Evolutionary conservation across 306 rosid species (phyloP).

Genomic region (Dicorynia guianensis): DNA sequence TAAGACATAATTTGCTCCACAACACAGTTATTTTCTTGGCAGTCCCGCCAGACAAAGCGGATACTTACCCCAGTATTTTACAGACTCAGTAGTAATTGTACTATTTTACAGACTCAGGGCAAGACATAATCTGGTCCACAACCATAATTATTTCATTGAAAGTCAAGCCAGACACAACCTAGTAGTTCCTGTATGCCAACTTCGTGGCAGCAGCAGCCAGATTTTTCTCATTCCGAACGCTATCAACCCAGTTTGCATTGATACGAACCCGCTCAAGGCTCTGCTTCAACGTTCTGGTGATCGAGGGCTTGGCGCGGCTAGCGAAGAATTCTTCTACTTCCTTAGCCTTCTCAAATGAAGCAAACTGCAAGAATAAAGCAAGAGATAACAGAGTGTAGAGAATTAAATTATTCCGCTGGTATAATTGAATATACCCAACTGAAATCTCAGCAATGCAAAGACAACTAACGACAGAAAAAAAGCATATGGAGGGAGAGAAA

Average conservation of each 20-base stretch:
- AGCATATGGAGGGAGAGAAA: slow-evolving; percentile 33
- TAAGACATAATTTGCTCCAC: not conserved
- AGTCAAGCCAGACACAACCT: not conserved
- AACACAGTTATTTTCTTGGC: not conserved
- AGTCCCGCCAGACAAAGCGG: not conserved
- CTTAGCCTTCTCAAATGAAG: slow-evolving; percentile 79
- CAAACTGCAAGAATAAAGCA: slow-evolving; percentile 62
- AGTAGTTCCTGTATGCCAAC: slow-evolving; percentile 59
- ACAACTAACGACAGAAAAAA: slow-evolving; percentile 12
- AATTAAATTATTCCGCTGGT: not conserved
- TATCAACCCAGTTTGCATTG: slow-evolving; percentile 80
- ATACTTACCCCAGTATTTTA: not conserved
- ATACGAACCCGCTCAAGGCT: slow-evolving; percentile 81
- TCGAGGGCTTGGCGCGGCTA: slow-evolving; percentile 49
- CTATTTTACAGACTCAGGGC: not conserved
- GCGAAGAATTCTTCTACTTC: slow-evolving; percentile 88
- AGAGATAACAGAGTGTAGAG: not conserved
- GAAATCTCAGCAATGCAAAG: not conserved
- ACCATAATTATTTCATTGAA: not conserved
- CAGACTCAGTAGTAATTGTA: not conserved
- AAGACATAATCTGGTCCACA: not conserved
- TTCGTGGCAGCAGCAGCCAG: slow-evolving; percentile 59
- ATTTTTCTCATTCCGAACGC: slow-evolving; percentile 56
- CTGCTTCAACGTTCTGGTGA: slow-evolving; percentile 88
- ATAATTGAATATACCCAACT: not conserved